A percentile compares a stretch with the other conserved stretches of the same genome.
These are phyloP conservation scores for Yarrowia divulgata DNA, from an alignment of 805 yeast species.

Conservation along the genomic window DNA sequence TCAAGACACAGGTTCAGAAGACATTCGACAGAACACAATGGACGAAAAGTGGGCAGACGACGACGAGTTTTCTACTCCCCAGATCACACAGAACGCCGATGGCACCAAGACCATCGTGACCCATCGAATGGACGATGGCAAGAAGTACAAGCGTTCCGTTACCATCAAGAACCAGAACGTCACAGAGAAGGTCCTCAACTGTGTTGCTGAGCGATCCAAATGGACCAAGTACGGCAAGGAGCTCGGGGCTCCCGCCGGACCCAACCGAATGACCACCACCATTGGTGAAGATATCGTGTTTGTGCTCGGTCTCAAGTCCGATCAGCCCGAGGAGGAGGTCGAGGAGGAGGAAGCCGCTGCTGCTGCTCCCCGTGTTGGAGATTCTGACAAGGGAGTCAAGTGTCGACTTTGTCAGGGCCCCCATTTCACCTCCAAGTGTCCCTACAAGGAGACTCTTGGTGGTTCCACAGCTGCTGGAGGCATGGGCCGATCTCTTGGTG, in stretches of 20 bases:
- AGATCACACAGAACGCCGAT: slow-evolving; percentile 77
- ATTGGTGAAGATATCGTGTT: slow-evolving; percentile 83
- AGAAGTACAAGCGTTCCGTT: slow-evolving; percentile 87
- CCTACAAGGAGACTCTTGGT: slow-evolving; percentile 87
- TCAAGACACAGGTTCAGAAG: slow-evolving; percentile 17
- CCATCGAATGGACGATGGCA: slow-evolving; percentile 68
- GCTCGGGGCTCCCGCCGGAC: slow-evolving; percentile 75
- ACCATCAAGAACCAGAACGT: slow-evolving; percentile 77
- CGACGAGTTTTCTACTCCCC: slow-evolving; percentile 66
- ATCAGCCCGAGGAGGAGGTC: slow-evolving; percentile 59
- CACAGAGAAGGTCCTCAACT: slow-evolving; percentile 81
- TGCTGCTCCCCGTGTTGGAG: slow-evolving; percentile 52
- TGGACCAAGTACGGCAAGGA: slow-evolving; percentile 93
- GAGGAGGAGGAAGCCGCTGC: slow-evolving; percentile 65
- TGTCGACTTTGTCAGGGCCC: slow-evolving; percentile 95
- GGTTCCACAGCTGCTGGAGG: slow-evolving; percentile 53
- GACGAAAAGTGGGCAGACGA: slow-evolving; percentile 56
- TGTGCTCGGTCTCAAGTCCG: slow-evolving; percentile 61
- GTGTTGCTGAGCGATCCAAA: slow-evolving; percentile 83
- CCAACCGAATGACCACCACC: slow-evolving; percentile 86
- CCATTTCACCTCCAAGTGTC: slow-evolving; percentile 95
- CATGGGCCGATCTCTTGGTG: slow-evolving; percentile 49
- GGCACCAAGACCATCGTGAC: slow-evolving; percentile 90
- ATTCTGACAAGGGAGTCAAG: slow-evolving; percentile 57
- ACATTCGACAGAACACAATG: slow-evolving; percentile 60